Evolutionary conservation across 805 yeast species (phyloP).

Genomic region (Ogataea zsoltii): DNA sequence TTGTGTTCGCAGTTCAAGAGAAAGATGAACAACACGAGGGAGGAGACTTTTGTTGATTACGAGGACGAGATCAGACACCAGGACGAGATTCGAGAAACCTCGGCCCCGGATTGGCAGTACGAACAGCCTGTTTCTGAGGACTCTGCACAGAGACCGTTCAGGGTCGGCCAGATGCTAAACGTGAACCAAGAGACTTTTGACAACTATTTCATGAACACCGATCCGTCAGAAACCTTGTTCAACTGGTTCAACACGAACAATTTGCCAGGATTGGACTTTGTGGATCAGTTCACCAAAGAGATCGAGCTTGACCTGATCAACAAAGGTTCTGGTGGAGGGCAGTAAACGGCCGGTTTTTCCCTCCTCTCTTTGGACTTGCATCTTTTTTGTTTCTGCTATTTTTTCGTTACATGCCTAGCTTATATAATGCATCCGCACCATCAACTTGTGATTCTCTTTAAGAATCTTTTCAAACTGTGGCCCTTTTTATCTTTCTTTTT

Average conservation of each 20-base stretch:
- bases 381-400: too few relatives aligned
- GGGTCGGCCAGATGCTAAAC: slow-evolving; percentile 12
- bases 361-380: background rate
- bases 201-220: slow-evolving; percentile 31
- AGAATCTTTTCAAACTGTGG: slow-evolving; percentile 12
- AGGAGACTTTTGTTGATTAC: slow-evolving; percentile 24
- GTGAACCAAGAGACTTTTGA: slow-evolving; percentile 34
- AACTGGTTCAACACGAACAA: slow-evolving; percentile 52
- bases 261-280: slow-evolving; percentile 56
- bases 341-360: background rate
- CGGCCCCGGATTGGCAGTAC: slow-evolving; percentile 2
- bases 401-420: background rate
- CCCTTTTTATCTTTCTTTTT: slow-evolving; percentile 14
- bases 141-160: background rate
- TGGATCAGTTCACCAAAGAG: slow-evolving; percentile 81
- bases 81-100: slow-evolving; percentile 14
- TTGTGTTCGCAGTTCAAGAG: slow-evolving; percentile 73
- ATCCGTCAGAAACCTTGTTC: slow-evolving; percentile 40
- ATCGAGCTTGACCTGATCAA: slow-evolving; percentile 62
- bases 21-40: slow-evolving; percentile 25
- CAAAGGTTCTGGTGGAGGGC: slow-evolving; percentile 24
- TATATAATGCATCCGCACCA: background rate
- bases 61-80: slow-evolving; percentile 23
- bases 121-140: background rate
- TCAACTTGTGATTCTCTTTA: slow-evolving; percentile 18